Percentiles rank a stretch among this genome's conserved stretches.
These are phyloP conservation scores for Cercospora nicotianae DNA, from an alignment of 2,329 filamentous ascomycete species.

Conservation along the genomic window DNA sequence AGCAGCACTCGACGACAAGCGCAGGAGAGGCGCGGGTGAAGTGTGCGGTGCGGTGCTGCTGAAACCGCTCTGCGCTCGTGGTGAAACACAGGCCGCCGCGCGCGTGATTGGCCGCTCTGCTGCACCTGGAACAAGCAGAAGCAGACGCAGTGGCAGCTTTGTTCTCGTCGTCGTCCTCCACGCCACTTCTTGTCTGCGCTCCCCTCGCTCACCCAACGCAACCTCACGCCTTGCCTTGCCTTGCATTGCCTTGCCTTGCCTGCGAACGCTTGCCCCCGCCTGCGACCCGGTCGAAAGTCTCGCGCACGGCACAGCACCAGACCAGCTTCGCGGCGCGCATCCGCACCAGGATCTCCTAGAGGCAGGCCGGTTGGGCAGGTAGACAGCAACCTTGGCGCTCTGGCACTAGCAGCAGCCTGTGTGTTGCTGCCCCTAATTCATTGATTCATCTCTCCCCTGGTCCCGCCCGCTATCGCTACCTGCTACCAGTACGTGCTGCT, in stretches of 20 bases:
- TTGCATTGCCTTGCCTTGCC: neutral
- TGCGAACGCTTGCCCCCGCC: neutral
- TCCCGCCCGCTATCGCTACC: neutral
- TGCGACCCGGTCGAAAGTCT: neutral
- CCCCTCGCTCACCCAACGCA: neutral
- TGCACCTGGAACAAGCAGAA: neutral
- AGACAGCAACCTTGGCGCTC: neutral
- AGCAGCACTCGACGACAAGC: neutral
- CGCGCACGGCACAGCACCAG: neutral
- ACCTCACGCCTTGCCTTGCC: neutral
- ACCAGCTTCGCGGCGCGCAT: neutral
- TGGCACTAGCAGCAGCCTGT: constrained; percentile 1
- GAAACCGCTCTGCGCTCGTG: neutral
- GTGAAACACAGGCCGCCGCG: neutral
- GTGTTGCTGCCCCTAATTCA: neutral
- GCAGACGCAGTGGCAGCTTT: neutral
- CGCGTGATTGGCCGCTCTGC: neutral
- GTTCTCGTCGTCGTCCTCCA: neutral
- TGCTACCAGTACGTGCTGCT: neutral
- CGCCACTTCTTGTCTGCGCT: neutral
- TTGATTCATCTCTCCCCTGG: constrained; percentile 2
- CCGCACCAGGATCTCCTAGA: neutral
- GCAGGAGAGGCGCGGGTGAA: neutral
- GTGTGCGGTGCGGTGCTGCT: neutral
- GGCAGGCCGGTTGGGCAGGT: neutral